These are phyloP conservation scores for Coemansia sp. DNA, from an alignment of 192 early-diverging fungal species.

Conservation along the genomic window DNA sequence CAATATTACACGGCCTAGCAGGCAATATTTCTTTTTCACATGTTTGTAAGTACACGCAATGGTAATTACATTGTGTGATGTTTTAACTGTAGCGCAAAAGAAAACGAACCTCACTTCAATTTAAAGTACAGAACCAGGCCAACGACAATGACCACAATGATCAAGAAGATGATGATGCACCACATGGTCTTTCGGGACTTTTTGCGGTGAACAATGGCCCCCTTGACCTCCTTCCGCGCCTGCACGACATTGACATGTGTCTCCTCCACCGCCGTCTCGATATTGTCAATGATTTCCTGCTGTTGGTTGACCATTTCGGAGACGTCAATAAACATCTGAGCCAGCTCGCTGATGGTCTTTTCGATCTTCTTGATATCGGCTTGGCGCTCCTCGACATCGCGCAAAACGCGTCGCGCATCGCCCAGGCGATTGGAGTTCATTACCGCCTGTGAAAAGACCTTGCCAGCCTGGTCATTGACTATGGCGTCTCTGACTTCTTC, in stretches of 20 bases:
- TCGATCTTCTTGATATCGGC: constrained; percentile 57
- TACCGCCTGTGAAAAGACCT: constrained; percentile 56
- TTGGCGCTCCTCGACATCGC: constrained; percentile 54
- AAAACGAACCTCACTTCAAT: constrained; percentile 7
- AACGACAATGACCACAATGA: constrained; percentile 54
- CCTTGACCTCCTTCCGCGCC: constrained; percentile 20
- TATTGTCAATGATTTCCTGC: constrained; percentile 57
- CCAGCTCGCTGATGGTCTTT: constrained; percentile 46
- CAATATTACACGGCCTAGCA: background rate
- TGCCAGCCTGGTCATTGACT: constrained; percentile 51
- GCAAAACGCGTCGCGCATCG: constrained; percentile 50
- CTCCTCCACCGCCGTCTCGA: constrained; percentile 41
- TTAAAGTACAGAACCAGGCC: constrained; percentile 39
- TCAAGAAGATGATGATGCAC: constrained; percentile 31
- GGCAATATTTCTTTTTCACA: background rate
- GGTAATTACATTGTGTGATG: background rate
- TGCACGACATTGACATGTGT: constrained; percentile 26
- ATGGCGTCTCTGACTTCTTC: constrained; percentile 47
- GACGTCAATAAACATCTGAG: constrained; percentile 54
- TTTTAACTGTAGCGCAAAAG: background rate
- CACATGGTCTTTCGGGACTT: constrained; percentile 42
- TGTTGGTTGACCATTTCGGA: constrained; percentile 56
- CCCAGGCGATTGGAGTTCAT: constrained; percentile 36
- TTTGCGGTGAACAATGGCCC: constrained; percentile 32
- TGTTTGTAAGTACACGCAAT: no score